Conservation (phyloP, 2,329 filamentous ascomycete genomes). For the Aspergillus latus region DNA sequence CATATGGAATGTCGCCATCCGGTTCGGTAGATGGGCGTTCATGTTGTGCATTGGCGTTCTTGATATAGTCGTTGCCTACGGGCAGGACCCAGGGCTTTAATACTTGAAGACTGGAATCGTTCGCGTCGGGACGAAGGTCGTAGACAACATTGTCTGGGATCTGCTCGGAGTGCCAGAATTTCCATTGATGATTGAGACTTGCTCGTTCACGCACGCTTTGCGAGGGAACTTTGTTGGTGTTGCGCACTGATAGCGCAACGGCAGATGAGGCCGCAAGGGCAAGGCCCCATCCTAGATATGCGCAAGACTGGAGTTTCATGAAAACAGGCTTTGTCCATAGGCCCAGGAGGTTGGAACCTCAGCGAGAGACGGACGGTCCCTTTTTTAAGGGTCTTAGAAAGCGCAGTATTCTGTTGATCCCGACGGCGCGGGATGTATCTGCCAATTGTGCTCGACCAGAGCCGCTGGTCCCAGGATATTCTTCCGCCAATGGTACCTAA, state of each 20-base stretch:
- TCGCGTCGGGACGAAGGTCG: neutral
- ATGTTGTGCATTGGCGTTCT: neutral
- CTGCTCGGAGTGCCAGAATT: neutral
- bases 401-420: too few relatives aligned
- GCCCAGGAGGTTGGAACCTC: too few relatives aligned
- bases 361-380: too few relatives aligned
- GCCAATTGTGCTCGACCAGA: too few relatives aligned
- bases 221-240: neutral
- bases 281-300: neutral
- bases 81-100: neutral
- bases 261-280: neutral
- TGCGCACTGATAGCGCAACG: neutral
- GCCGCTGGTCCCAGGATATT: neutral
- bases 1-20: neutral
- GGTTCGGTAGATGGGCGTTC: neutral
- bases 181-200: neutral
- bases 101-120: neutral
- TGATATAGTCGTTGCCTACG: neutral
- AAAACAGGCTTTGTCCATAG: neutral
- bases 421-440: too few relatives aligned
- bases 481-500: neutral
- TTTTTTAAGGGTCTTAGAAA: too few relatives aligned
- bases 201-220: neutral
- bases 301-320: neutral
- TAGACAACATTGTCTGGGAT: conserved; percentile 4